phyloP scores from a whole-genome alignment of 2,329 filamentous ascomycete genomes.

The Pezizomycotina sp. region DNA sequence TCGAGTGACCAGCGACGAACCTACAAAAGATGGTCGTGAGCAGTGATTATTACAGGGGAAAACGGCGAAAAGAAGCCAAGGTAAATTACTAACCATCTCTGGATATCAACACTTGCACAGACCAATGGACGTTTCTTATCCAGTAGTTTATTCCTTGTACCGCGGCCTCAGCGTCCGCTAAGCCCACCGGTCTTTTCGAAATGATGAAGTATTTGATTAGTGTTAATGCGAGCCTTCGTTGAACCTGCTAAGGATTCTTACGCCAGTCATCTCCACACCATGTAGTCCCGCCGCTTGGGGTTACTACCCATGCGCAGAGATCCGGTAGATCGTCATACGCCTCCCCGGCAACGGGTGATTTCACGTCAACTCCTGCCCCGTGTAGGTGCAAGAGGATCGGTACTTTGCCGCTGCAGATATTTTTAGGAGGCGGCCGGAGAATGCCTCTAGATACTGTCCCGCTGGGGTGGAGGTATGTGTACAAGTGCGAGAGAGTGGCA shows the following conservation, averaged over 20 bases:
- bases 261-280: constrained; percentile 48
- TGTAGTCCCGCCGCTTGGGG: constrained; percentile 40
- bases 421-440: constrained; percentile 37
- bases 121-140: constrained; percentile 36
- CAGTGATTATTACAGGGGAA: no score
- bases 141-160: constrained; percentile 35
- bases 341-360: constrained; percentile 33
- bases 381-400: constrained; percentile 39
- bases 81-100: no score
- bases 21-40: no score
- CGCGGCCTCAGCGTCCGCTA: constrained; percentile 40
- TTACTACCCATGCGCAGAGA: constrained; percentile 39
- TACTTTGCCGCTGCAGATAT: constrained; percentile 28
- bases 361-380: constrained; percentile 41
- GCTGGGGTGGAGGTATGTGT: constrained; percentile 38
- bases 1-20: constrained; percentile 42
- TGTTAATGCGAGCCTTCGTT: background rate
- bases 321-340: constrained; percentile 36
- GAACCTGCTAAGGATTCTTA: constrained; percentile 23
- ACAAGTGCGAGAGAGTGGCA: no score
- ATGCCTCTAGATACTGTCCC: constrained; percentile 42
- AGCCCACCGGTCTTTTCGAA: constrained; percentile 37
- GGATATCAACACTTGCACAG: constrained; percentile 32
- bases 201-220: background rate
- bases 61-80: no score